These are phyloP conservation scores for Pleurotus cornucopiae DNA, from an alignment of 768 basidiomycete species.

Conservation along the genomic window DNA sequence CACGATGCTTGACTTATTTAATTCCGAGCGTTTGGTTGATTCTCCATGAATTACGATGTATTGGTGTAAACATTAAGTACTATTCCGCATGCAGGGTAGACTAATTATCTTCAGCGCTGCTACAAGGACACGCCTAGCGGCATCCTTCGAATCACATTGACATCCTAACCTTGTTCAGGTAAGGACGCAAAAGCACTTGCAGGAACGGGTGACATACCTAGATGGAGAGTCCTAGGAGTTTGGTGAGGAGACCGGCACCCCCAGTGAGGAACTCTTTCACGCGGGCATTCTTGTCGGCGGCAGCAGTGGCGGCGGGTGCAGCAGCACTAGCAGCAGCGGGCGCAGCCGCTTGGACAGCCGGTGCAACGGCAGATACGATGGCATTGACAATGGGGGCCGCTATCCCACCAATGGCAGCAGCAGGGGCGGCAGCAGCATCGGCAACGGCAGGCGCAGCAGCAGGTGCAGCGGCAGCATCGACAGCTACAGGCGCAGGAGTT, in stretches of 20 bases:
- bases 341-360: neutral
- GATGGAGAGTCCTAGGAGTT: neutral
- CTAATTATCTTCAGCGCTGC: neutral
- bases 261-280: conserved; percentile 5
- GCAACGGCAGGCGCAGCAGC: neutral
- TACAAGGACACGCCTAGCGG: neutral
- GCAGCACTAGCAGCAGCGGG: neutral
- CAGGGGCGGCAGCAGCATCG: neutral
- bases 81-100: conserved; percentile 5
- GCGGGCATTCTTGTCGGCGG: neutral
- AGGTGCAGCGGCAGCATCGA: neutral
- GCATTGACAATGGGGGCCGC: neutral
- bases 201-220: no score
- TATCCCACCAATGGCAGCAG: neutral
- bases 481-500: neutral
- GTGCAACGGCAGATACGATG: neutral
- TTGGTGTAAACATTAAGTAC: conserved; percentile 5
- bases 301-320: neutral
- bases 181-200: no score
- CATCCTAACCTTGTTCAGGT: neutral
- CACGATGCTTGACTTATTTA: no score
- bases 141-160: neutral
- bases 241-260: conserved; percentile 2
- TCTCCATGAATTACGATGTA: conserved; percentile 1
- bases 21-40: neutral